Conservation (phyloP, 129 eudicot species). For the Daucus carota region DNA sequence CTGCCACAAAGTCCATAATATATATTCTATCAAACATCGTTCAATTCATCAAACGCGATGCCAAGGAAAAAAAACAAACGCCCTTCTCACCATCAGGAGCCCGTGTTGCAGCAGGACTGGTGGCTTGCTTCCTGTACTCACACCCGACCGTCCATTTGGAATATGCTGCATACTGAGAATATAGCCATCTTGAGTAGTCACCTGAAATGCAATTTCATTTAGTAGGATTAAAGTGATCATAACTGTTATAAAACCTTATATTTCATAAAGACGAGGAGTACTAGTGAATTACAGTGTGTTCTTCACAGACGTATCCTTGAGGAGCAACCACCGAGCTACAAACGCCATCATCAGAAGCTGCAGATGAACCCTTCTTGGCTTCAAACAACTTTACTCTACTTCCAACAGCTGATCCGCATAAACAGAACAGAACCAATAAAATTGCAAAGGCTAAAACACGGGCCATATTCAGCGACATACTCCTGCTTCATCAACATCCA, state of each 20-base stretch:
- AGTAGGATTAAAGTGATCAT: neutral
- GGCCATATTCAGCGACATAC: slow-evolving; percentile 31
- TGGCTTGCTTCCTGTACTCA: slow-evolving; percentile 23
- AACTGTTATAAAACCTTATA: neutral
- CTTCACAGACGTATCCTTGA: slow-evolving; percentile 47
- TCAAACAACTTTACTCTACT: slow-evolving; percentile 18
- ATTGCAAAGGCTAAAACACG: slow-evolving; percentile 19
- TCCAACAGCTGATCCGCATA: slow-evolving; percentile 29
- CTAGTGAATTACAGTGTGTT: slow-evolving; percentile 47
- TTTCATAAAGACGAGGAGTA: neutral
- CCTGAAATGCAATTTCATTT: slow-evolving; percentile 23
- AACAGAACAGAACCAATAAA: slow-evolving; percentile 23
- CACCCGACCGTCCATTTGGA: slow-evolving; percentile 42
- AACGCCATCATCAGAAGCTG: slow-evolving; percentile 36
- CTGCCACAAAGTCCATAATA: slow-evolving; percentile 14
- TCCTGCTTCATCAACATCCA: slow-evolving; percentile 19
- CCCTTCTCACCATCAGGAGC: slow-evolving; percentile 41
- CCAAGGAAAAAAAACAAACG: neutral
- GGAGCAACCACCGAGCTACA: slow-evolving; percentile 49
- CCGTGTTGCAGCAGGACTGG: slow-evolving; percentile 72
- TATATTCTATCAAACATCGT: neutral
- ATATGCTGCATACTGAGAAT: slow-evolving; percentile 56
- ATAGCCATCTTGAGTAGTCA: slow-evolving; percentile 64
- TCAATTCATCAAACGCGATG: neutral
- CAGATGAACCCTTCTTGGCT: slow-evolving; percentile 13